Percentiles rank a stretch among this genome's conserved stretches.
Conservation (phyloP, 192 early-diverging fungal species). For the Polychytrium aggregatum region DNA sequence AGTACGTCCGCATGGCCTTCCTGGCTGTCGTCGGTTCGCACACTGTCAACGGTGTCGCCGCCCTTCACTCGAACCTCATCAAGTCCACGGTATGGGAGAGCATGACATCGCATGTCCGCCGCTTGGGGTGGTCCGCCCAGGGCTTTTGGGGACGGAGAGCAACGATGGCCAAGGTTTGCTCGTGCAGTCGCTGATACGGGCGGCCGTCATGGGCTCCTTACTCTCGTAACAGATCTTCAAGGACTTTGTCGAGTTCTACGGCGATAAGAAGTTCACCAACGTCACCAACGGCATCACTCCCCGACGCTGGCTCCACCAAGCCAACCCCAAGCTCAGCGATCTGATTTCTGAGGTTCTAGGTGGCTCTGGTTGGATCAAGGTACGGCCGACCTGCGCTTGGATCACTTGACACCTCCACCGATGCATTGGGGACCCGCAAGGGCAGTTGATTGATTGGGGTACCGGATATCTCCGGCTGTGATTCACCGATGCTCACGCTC, state of each 20-base stretch:
- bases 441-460: too few species aligned
- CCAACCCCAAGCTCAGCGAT: slow-evolving; percentile 74
- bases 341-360: slow-evolving; percentile 78
- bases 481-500: too few species aligned
- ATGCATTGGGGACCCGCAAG: too few species aligned
- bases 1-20: slow-evolving; percentile 96
- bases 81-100: slow-evolving; percentile 12
- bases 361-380: slow-evolving; percentile 60
- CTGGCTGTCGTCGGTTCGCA: slow-evolving; percentile 90
- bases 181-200: slow-evolving; percentile 4
- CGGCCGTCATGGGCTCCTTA: slow-evolving; percentile 1
- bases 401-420: too few species aligned
- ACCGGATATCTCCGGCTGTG: too few species aligned
- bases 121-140: too few species aligned
- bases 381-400: too few species aligned
- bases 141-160: too few species aligned
- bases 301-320: slow-evolving; percentile 87
- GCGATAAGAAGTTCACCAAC: slow-evolving; percentile 82
- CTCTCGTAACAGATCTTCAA: slow-evolving; percentile 56
- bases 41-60: slow-evolving; percentile 82
- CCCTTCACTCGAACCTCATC: slow-evolving; percentile 34
- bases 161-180: too few species aligned
- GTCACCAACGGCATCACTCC: slow-evolving; percentile 98
- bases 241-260: slow-evolving; percentile 85
- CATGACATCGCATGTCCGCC: too few species aligned